Evolutionary conservation across 2,329 filamentous ascomycete genomes (phyloP).

Genomic region (Myriosclerotinia curreyana): DNA sequence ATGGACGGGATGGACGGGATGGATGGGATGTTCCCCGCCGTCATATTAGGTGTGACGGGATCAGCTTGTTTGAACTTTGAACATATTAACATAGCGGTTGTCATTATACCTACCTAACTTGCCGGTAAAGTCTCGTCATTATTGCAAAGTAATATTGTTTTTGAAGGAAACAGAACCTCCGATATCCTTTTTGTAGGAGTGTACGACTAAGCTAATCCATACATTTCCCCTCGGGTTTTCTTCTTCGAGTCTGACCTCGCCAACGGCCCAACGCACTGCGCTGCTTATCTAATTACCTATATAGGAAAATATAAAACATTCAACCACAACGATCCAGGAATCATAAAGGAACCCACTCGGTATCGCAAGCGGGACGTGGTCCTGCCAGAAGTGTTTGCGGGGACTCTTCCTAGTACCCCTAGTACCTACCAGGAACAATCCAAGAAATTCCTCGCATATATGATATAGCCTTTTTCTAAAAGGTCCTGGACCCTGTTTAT

Average conservation of each 20-base stretch:
- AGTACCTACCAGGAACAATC: not conserved
- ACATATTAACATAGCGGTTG: not conserved
- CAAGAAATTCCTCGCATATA: not conserved
- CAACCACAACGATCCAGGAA: not conserved
- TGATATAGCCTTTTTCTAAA: not conserved
- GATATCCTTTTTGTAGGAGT: not conserved
- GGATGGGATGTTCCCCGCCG: constrained; percentile 1
- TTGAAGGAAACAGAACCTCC: not conserved
- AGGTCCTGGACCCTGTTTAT: not conserved
- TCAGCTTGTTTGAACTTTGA: not conserved
- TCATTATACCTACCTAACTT: not conserved
- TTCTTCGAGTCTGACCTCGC: too few relatives aligned
- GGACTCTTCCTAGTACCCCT: too few relatives aligned
- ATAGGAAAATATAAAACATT: not conserved
- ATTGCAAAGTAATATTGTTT: too few relatives aligned
- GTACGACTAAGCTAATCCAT: not conserved
- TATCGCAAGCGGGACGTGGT: not conserved
- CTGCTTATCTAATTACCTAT: too few relatives aligned
- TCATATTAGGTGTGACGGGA: not conserved
- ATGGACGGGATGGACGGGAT: too few relatives aligned
- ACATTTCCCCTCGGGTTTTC: too few relatives aligned
- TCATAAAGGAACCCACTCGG: not conserved
- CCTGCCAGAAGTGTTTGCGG: not conserved
- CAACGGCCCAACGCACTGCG: not conserved
- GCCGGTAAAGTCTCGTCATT: too few relatives aligned